phyloP scores from a whole-genome alignment of 2,329 filamentous ascomycete species.

The Colletotrichum sp. region DNA sequence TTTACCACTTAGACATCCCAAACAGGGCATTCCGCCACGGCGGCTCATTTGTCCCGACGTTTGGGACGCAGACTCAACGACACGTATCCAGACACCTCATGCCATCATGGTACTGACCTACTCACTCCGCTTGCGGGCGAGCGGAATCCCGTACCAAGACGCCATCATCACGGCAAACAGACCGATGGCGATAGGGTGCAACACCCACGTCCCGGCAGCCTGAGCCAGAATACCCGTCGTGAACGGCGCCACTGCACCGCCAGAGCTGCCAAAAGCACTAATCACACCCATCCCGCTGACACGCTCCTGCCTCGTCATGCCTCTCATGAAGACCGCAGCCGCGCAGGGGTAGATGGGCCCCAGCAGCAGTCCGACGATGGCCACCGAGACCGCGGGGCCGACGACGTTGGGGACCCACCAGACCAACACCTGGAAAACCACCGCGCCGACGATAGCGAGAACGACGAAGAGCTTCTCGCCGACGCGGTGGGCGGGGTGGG shows the following conservation, averaged over 20 bases:
- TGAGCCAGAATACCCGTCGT: conserved; percentile 69
- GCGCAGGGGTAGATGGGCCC: conserved; percentile 83
- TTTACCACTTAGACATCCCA: background rate
- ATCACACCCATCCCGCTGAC: conserved; percentile 71
- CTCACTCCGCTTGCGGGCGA: conserved; percentile 62
- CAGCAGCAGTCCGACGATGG: conserved; percentile 75
- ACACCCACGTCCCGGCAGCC: conserved; percentile 64
- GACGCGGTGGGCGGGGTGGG: conserved; percentile 66
- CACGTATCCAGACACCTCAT: too few relatives aligned
- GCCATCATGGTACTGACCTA: conserved; percentile 29
- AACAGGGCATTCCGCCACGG: background rate
- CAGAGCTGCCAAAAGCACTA: conserved; percentile 71
- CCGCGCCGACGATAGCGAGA: conserved; percentile 62
- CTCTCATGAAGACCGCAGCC: conserved; percentile 65
- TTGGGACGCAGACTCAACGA: too few relatives aligned
- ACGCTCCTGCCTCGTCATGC: conserved; percentile 63
- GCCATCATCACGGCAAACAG: conserved; percentile 69
- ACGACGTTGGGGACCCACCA: conserved; percentile 81
- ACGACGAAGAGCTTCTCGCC: conserved; percentile 77
- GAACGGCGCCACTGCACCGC: conserved; percentile 71
- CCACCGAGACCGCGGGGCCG: conserved; percentile 69
- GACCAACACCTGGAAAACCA: conserved; percentile 75
- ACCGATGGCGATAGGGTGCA: conserved; percentile 71
- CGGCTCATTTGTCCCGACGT: background rate
- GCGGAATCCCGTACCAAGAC: conserved; percentile 68